Conservation (phyloP, 352 stramenopile species). For the Pythium aquatile region DNA sequence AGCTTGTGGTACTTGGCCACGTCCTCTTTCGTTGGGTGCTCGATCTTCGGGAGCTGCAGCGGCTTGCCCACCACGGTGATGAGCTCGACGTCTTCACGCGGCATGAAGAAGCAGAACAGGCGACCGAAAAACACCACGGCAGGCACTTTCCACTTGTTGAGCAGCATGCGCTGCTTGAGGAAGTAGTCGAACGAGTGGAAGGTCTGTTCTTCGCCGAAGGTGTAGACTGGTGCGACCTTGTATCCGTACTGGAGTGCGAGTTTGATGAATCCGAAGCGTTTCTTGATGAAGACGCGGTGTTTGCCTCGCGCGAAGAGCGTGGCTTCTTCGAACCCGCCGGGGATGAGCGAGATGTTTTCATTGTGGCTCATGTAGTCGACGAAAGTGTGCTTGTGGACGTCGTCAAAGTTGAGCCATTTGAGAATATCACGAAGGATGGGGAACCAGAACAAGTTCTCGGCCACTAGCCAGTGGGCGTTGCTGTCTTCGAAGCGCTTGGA, state of each 20-base stretch:
- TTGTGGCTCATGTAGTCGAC: conserved; percentile 43
- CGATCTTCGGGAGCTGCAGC: conserved; percentile 83
- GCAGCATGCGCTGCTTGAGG: conserved; percentile 64
- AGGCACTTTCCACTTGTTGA: conserved; percentile 85
- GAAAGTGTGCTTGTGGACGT: conserved; percentile 52
- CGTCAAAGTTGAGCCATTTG: conserved; percentile 65
- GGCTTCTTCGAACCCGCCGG: conserved; percentile 94
- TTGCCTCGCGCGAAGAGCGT: conserved; percentile 77
- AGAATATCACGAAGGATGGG: conserved; percentile 65
- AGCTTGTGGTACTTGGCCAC: conserved; percentile 86
- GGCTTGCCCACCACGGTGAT: conserved; percentile 89
- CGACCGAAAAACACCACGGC: conserved; percentile 76
- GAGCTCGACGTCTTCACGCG: conserved; percentile 65
- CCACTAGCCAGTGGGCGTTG: conserved; percentile 59
- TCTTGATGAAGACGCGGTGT: conserved; percentile 91
- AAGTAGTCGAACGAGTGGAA: conserved; percentile 87
- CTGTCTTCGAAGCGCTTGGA: conserved; percentile 46
- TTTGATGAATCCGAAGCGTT: conserved; percentile 93
- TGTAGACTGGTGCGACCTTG: conserved; percentile 88
- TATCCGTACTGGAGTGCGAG: conserved; percentile 90
- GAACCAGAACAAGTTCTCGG: conserved; percentile 70
- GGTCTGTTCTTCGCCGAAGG: conserved; percentile 89
- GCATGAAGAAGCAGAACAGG: conserved; percentile 82
- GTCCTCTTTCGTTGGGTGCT: conserved; percentile 84
- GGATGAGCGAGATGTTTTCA: conserved; percentile 78